Evolutionary conservation across 805 yeast genomes (phyloP).

Genomic region (Candida xiaguanensis): DNA sequence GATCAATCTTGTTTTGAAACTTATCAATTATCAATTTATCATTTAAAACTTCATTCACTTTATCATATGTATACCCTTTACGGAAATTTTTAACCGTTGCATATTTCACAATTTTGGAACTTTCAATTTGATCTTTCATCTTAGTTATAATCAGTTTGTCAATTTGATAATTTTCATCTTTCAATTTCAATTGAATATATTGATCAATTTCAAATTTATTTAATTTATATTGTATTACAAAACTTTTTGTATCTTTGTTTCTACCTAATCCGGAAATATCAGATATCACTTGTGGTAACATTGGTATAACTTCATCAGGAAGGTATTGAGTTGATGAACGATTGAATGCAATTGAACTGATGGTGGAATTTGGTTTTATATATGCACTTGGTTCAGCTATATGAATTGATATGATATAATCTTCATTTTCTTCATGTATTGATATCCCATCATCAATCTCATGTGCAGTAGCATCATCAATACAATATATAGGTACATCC

Average conservation of each 20-base stretch:
- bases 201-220: conserved; percentile 16
- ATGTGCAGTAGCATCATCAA: conserved; percentile 74
- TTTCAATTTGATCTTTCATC: conserved; percentile 15
- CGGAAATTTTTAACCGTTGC: conserved; percentile 29
- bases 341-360: conserved; percentile 55
- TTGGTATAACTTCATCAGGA: conserved; percentile 60
- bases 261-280: conserved; percentile 50
- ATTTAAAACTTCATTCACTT: conserved; percentile 52
- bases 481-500: conserved; percentile 65
- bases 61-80: conserved; percentile 51
- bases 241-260: conserved; percentile 38
- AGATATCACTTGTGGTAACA: conserved; percentile 64
- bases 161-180: conserved; percentile 8
- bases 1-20: conserved; percentile 8
- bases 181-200: conserved; percentile 12
- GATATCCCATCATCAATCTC: conserved; percentile 95
- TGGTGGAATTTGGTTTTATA: conserved; percentile 35
- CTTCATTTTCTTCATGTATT: conserved; percentile 30
- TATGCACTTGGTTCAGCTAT: conserved; percentile 86
- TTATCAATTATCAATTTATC: conserved; percentile 15
- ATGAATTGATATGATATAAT: conserved; percentile 57
- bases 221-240: conserved; percentile 31
- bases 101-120: conserved; percentile 19
- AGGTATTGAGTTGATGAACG: conserved; percentile 68
- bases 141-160: conserved; percentile 7